Evolutionary conservation across 2,329 filamentous ascomycete genomes (phyloP), one percentile per base, ranked within the genome.

Genomic region (Epicoccum nigrum): DNA sequence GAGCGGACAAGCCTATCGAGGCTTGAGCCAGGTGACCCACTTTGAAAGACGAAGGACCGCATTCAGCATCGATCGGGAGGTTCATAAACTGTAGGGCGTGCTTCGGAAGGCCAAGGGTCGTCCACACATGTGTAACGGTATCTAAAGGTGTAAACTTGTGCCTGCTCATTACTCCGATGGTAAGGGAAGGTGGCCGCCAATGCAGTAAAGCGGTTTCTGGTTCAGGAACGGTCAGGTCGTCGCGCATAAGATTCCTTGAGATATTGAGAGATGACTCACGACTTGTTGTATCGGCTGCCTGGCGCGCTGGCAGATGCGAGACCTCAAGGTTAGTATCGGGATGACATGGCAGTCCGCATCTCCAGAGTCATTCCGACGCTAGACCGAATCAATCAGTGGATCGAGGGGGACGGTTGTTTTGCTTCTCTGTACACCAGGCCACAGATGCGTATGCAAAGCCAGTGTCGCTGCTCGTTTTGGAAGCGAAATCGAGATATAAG

Each of bases 21-120:
- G 76, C 71, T 58, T 84, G 82, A 0, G 81, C 81, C 0, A 85
- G 68, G 30, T 79, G 69, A 0, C 75, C 79, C 12, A 85, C 75
- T 49, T 81, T 83, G 72, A 79, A 84, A 0, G 81, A 84, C 1
- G 80, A 84, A 0, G 77, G 76, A 1, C 76, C 63, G 3, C 68
- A 70, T 4, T 70, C 64, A 0, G 49, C 58, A 52, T 66, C 46
- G 2, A 55, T 17, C 17, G 63, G 33, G 21, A 68, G 40, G 15
- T 61, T 12, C 2, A 72, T 52, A 16, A 64, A 60, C 3, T 55
- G 16, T 7, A 72, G 41, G 2, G 64, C 61, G 17, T 59, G 25
- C 13, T 45, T 38, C 13, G 68, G 69, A 5, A 72, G 58, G 3
- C 46, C 47, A 7, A 68, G 58, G 12, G 53, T 45, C 32, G 45